Conservation (phyloP, 495 filamentous ascomycete genomes). For the Xylaria cubensis region DNA sequence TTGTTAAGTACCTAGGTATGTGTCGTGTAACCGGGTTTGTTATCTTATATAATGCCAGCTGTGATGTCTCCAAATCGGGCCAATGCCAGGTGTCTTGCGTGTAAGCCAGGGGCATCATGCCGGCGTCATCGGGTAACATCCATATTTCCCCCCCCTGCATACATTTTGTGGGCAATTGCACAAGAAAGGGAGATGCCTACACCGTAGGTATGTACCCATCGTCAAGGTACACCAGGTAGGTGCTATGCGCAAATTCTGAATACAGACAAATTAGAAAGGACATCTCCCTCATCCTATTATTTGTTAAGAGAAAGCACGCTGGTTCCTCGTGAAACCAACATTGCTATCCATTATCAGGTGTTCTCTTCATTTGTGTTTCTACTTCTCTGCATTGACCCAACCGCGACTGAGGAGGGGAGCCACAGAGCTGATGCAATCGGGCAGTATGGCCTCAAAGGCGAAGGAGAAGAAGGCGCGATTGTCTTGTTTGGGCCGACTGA, state of each 20-base stretch:
- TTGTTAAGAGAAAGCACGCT: not conserved
- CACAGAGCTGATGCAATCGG: not conserved
- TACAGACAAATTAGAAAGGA: not conserved
- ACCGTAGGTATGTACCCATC: not conserved
- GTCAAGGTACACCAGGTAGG: not conserved
- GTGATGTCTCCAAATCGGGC: not conserved
- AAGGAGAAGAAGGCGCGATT: not conserved
- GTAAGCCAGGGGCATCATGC: not conserved
- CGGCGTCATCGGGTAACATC: not conserved
- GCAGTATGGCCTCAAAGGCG: not conserved
- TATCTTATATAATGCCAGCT: not conserved
- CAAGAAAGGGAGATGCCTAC: not conserved
- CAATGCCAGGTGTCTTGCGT: not conserved
- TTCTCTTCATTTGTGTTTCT: not conserved
- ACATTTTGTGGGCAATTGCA: not conserved
- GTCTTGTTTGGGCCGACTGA: slow-evolving; percentile 47
- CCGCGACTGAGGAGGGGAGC: not conserved
- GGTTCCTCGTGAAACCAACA: not conserved
- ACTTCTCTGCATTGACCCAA: not conserved
- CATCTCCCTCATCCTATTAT: not conserved
- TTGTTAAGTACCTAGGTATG: not conserved
- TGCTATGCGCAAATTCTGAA: not conserved
- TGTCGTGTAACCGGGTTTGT: not conserved
- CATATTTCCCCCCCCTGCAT: not conserved
- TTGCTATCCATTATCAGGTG: not conserved